Percentiles rank a stretch among this genome's conserved stretches.
phyloP scores from a whole-genome alignment of 176 grass and related monocot species.

The Aechmea fasciata region DNA sequence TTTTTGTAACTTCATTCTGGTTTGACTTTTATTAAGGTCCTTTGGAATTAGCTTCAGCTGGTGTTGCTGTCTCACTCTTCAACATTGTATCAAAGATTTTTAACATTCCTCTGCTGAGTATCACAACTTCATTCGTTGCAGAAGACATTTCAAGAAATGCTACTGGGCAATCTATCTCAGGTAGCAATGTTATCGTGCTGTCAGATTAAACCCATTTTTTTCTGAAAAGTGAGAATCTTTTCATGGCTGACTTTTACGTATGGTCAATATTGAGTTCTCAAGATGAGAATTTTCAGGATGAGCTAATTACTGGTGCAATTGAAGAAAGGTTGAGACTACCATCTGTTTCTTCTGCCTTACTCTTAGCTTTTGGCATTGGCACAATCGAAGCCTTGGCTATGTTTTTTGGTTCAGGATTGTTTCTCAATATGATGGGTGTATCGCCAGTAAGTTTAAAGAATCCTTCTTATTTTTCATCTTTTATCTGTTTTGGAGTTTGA shows the following conservation, averaged over 20 bases:
- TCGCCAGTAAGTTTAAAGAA: conserved; percentile 35
- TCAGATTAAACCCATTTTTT: neutral
- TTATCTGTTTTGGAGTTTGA: no score
- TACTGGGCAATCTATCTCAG: conserved; percentile 18
- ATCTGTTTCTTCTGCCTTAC: conserved; percentile 47
- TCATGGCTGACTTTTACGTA: neutral
- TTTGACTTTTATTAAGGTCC: conserved; percentile 28
- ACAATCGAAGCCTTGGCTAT: conserved; percentile 42
- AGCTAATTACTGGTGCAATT: neutral
- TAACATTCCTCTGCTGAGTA: conserved; percentile 59
- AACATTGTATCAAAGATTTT: conserved; percentile 73
- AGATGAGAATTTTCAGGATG: conserved; percentile 12
- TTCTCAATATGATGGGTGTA: conserved; percentile 58
- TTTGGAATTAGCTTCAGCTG: conserved; percentile 60
- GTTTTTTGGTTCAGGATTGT: conserved; percentile 38
- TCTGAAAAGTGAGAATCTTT: neutral
- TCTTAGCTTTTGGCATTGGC: conserved; percentile 47
- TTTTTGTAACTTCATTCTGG: conserved; percentile 5
- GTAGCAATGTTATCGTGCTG: neutral
- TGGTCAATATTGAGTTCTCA: conserved; percentile 10
- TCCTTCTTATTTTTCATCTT: no score
- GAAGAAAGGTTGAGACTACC: conserved; percentile 7
- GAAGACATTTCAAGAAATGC: conserved; percentile 62
- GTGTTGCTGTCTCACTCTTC: conserved; percentile 51
- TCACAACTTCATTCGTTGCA: conserved; percentile 76